Evolutionary conservation across 768 basidiomycete species (phyloP).

Genomic region (Amanita brunnescens): DNA sequence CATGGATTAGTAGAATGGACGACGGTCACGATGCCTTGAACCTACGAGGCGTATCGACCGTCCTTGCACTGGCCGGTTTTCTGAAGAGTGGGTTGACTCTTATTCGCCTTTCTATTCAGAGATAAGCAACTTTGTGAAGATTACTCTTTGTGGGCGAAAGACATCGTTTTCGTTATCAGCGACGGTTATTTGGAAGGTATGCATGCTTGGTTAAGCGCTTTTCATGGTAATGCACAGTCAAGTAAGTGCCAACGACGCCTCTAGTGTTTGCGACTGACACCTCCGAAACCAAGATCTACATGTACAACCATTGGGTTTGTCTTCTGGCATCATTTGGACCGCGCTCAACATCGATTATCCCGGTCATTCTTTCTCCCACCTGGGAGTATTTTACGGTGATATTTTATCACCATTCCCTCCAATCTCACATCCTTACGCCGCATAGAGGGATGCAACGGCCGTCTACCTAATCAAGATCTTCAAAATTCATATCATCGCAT

Average conservation of each 20-base stretch:
- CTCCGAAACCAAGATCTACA: constrained; percentile 41
- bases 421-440: constrained; percentile 4
- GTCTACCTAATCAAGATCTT: constrained; percentile 92
- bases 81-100: constrained; percentile 53
- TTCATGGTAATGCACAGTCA: constrained; percentile 60
- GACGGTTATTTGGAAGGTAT: constrained; percentile 88
- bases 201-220: constrained; percentile 85
- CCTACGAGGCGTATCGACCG: constrained; percentile 77
- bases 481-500: constrained; percentile 76
- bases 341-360: constrained; percentile 93
- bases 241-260: constrained; percentile 33
- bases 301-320: constrained; percentile 51
- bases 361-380: constrained; percentile 91
- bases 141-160: constrained; percentile 91
- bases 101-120: not conserved
- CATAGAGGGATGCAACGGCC: constrained; percentile 89
- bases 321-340: constrained; percentile 92
- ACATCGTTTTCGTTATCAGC: constrained; percentile 82
- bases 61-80: constrained; percentile 78
- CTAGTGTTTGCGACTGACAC: not conserved
- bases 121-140: constrained; percentile 30
- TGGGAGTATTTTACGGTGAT: constrained; percentile 89
- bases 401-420: not conserved
- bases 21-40: constrained; percentile 58
- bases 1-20: constrained; percentile 69